Evolutionary conservation across 83 land plant species (phyloP), one percentile per base, ranked within the genome.

Genomic region (Picea abies): DNA sequence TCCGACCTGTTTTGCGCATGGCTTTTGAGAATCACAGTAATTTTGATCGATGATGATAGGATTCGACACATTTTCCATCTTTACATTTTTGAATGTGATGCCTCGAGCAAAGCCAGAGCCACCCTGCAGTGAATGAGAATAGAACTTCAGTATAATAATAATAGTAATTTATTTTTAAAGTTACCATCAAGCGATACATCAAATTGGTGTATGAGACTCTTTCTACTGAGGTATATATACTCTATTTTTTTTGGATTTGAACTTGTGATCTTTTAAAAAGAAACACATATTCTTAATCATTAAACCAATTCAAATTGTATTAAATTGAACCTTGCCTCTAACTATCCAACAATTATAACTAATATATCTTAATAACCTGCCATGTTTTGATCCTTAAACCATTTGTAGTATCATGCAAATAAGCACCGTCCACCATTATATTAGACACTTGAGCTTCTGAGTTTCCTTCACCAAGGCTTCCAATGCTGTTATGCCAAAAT

Each of bases 361-460:
- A 14, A 23, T n/a, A n/a, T 22, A 66, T 22, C 11, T 7, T 66
- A 66, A 4, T 58, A 71, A 90, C 94, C 90, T 88, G 92, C 96
- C 96, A 93, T 15, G 96, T 90, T 77, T 94, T 94, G 44, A 94
- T 93, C 76, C 96, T 83, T 3, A 91, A 81, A 35, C 96, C 96
- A 83, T 93, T 93, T 37, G 86, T 90, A 47, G 96, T 91, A 5
- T 87, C 90, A 49, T 52, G 60, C 0, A 94, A 16, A 29, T 14
- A 82, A 3, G 85, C 93, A 60, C 84, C 79, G 29, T 87, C 85
- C 32, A 94, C 92, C 19, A 79, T 3, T 11, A 94, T 87, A 79
- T 85, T 84, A 22, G 93, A 88, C 11, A 94, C 96, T 22, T 82
- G 47, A 20, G 82, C 95, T 68, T 83, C 86, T 26, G 91, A 84